These are phyloP conservation scores for Trametes villosa DNA, from an alignment of 768 basidiomycete species.

Conservation along the genomic window DNA sequence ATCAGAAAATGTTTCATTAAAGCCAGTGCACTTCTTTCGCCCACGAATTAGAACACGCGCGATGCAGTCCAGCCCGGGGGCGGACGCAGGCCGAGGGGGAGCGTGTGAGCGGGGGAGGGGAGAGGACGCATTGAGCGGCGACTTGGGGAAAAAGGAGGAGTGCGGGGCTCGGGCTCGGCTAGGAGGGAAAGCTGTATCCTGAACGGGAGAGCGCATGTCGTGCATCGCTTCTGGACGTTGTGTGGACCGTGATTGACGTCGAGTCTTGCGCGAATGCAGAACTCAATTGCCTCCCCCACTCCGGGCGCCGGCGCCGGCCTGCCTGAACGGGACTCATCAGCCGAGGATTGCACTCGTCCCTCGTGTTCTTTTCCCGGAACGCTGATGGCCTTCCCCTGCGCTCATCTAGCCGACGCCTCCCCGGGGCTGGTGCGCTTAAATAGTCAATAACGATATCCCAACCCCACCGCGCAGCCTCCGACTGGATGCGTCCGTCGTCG, in stretches of 20 bases:
- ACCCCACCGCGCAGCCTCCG: no score
- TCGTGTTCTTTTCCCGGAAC: not conserved
- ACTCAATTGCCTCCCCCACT: slow-evolving; percentile 10
- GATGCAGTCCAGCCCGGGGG: not conserved
- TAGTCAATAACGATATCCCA: not conserved
- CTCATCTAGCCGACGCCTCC: not conserved
- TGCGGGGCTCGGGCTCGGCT: slow-evolving; percentile 14
- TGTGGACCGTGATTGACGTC: slow-evolving; percentile 22
- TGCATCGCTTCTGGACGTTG: slow-evolving; percentile 23
- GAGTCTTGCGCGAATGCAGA: slow-evolving; percentile 10
- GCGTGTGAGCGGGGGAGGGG: not conserved
- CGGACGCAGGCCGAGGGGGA: no score
- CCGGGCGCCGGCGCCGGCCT: slow-evolving; percentile 5
- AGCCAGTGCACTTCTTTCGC: not conserved
- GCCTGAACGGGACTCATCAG: slow-evolving; percentile 1
- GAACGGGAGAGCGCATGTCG: slow-evolving; percentile 12
- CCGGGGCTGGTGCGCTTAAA: not conserved
- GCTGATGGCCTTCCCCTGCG: not conserved
- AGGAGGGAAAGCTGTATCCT: slow-evolving; percentile 2
- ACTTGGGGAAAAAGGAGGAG: slow-evolving; percentile 12
- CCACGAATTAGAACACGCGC: slow-evolving; percentile 4
- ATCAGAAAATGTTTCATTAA: slow-evolving; percentile 16
- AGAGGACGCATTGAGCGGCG: slow-evolving; percentile 6
- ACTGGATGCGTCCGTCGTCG: no score
- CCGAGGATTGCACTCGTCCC: not conserved